Base-by-base conservation (phyloP, 768 basidiomycete species). In the Kwoniella heveanensis region DNA sequence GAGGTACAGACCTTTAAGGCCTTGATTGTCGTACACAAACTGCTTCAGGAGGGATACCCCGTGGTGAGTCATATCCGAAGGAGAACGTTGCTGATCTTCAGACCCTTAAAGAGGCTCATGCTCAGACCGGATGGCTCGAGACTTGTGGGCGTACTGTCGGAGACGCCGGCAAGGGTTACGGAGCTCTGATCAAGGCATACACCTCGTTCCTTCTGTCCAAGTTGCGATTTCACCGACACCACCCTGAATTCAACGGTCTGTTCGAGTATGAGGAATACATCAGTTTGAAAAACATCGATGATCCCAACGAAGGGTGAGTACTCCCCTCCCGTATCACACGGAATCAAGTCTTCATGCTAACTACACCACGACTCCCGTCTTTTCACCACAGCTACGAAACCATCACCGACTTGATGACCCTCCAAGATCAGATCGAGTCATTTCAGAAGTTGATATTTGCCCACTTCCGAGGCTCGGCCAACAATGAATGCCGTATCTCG, bases 181-280 rank as follows among this genome's bases (percentile, higher is more conserved):
- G 89, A 1, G 84, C 91, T 27, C 84, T 98, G 57, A 98, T 98
- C 78, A 88, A 88, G 70, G 94, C 92, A 32, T 98, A 99, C 76
- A 95, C 97, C 12, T 90, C 93, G 68, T 96, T 96, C 79, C 88
- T 98, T 58, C 83, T 98, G 55, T 89, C 93, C 19, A 99, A 99
- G 80, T 86, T 99, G 46, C 86, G 93, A 46, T 98, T 98, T 81
- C 96, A 98, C 80, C 89, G 92, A 26, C 84, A 95, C 46, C 88
- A 96, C 73, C 91, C 92, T 1, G 96, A 98, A 79, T 99, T 99
- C 83, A 98, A 98, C 80, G 96, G 96, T 25, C 82, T 99, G 6
- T 99, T 99, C 77, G 96, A 99, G 80, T 99, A 99, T 72, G 94
- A 98, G 77, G 96, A 99, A 80, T 99, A 99, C 77, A 87, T 99